Evolutionary conservation across 1,284 basidiomycete genomes (phyloP).

Genomic region (Heterobasidion parviporum): DNA sequence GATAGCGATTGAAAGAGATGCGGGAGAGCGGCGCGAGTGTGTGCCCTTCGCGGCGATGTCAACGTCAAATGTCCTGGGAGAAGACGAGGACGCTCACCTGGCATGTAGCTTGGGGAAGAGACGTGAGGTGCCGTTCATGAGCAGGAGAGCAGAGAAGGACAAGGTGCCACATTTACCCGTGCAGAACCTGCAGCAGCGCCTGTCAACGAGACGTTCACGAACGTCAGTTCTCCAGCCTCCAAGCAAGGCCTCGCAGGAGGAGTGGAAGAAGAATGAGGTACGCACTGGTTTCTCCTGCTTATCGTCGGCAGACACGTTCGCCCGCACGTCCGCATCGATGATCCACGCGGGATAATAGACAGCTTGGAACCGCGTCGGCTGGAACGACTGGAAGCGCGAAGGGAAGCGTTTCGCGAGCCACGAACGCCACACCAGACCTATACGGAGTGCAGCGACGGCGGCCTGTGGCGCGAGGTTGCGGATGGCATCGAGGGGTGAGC

Average conservation of each 20-base stretch:
- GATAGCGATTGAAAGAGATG: constrained; percentile 15
- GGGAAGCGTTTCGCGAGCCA: constrained; percentile 12
- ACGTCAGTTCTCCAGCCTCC: not conserved
- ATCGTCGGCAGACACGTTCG: constrained; percentile 8
- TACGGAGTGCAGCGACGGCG: not conserved
- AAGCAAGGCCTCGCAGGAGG: not conserved
- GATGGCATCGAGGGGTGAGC: not conserved
- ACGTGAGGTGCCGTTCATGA: not conserved
- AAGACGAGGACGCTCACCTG: not conserved
- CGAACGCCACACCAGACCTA: not conserved
- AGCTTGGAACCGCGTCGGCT: constrained; percentile 27
- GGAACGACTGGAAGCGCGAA: constrained; percentile 17
- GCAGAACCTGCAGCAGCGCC: not conserved
- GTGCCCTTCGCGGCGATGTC: constrained; percentile 12
- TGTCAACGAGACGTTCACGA: not conserved
- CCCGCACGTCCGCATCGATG: constrained; percentile 43
- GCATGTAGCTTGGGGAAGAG: not conserved
- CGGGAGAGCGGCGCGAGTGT: constrained; percentile 21
- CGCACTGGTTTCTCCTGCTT: not conserved
- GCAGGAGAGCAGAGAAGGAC: not conserved
- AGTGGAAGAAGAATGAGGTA: not conserved
- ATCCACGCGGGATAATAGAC: constrained; percentile 59
- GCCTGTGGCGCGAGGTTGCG: not conserved
- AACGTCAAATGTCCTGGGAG: not conserved
- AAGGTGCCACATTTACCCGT: not conserved